Evolutionary conservation across 495 filamentous ascomycete genomes (phyloP), one percentile per base, ranked within the genome.

Genomic region (Neurospora sp.): DNA sequence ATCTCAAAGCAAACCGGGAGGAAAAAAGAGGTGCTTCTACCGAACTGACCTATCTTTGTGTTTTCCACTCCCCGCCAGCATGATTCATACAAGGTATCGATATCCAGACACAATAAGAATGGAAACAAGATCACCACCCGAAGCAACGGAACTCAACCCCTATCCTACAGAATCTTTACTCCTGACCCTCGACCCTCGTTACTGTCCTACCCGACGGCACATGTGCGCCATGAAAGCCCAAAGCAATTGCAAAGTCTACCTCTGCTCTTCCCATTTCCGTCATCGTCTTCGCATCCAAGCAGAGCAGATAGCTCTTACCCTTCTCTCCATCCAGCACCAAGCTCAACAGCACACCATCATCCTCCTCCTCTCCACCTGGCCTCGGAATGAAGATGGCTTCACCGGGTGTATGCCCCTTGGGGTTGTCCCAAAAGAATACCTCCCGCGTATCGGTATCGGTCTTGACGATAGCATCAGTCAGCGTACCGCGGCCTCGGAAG

Each of bases 211-310:
- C 27, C 53, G 14, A 65, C 37, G 74, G 40, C 59, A 76, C 20
- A 72, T 92, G 88, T 42, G 83, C 79, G 2, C 92, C 93, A 82
- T 94, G 93, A 76, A 96, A 93, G 1, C 91, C 90, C 74, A 94
- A 84, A 1, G 81, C 87, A 70, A 96, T 84, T 8, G 84, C 84
- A 27, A 86, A 86, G 69, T 88, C 84, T 14, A 90, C 83, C 73
- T 89, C 84, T 3, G 92, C 93, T 8, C 89, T 83, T 0, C 91
- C 92, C 70, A 90, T 48, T 80, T 94, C 93, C 71, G 75, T 81
- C 82, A 94, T 84, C 17, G 83, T 85, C 71, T 76, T 87, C 17
- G 92, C 91, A 81, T 93, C 87, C 40, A 94, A 78, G 70, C 86
- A 88, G 27, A 94, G 78, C 69, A 96, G 79, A 77, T 94, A 94